A percentile compares a stretch with the other conserved stretches of the same genome.
These are phyloP conservation scores for Teunomyces kruisii DNA, from an alignment of 805 yeast genomes.

Conservation along the genomic window DNA sequence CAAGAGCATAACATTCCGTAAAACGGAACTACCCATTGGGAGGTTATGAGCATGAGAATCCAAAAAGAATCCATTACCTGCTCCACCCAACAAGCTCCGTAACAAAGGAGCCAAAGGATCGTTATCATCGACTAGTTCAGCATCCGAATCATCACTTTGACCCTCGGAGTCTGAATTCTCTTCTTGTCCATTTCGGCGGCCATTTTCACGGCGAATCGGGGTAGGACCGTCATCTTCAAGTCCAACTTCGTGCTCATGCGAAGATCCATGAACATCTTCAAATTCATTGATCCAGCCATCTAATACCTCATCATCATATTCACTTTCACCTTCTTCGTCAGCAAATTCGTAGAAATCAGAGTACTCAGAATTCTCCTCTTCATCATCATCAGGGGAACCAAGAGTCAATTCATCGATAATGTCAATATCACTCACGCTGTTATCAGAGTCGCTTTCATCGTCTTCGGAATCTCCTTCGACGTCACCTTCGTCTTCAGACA, in stretches of 20 bases:
- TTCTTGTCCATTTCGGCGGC: background rate
- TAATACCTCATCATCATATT: constrained; percentile 36
- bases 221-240: constrained; percentile 4
- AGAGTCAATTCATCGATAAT: constrained; percentile 34
- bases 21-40: constrained; percentile 5
- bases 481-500: constrained; percentile 36
- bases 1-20: background rate
- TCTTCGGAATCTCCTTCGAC: constrained; percentile 40
- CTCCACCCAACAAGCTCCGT: constrained; percentile 13
- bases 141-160: constrained; percentile 4
- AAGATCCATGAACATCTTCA: constrained; percentile 25
- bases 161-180: background rate
- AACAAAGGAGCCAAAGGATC: constrained; percentile 7
- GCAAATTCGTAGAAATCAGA: constrained; percentile 14
- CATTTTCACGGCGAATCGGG: constrained; percentile 9
- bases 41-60: constrained; percentile 3
- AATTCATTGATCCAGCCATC: constrained; percentile 44
- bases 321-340: constrained; percentile 28
- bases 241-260: constrained; percentile 15
- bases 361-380: constrained; percentile 8
- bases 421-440: constrained; percentile 29
- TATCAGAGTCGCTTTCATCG: constrained; percentile 23
- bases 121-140: background rate
- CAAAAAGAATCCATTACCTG: constrained; percentile 13
- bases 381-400: constrained; percentile 25